Percentiles rank a stretch among this genome's conserved stretches.
These are phyloP conservation scores for Cercospora sojina DNA, from an alignment of 2,329 filamentous ascomycete species.

Conservation along the genomic window DNA sequence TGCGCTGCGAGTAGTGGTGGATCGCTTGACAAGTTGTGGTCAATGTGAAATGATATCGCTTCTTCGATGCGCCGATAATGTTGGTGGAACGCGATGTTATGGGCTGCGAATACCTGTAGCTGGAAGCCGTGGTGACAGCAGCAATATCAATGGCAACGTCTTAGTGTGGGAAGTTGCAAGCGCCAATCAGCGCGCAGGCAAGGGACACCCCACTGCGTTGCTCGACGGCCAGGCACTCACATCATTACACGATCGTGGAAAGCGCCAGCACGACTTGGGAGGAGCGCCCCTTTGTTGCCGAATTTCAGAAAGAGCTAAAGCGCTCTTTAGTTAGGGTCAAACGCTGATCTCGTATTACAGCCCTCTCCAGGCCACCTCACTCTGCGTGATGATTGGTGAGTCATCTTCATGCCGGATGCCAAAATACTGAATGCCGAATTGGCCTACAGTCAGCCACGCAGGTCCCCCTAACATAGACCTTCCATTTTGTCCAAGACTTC, in stretches of 20 bases:
- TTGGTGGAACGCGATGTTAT: not conserved
- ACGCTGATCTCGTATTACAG: not conserved
- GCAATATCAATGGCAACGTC: not conserved
- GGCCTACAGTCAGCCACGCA: not conserved
- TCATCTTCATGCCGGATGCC: not conserved
- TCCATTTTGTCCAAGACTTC: not conserved
- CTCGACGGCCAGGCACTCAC: not conserved
- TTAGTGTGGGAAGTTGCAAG: not conserved
- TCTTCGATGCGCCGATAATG: not conserved
- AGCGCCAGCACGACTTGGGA: not conserved
- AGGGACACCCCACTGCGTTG: not conserved
- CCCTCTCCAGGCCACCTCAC: not conserved
- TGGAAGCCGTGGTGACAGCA: not conserved
- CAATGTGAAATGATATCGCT: not conserved
- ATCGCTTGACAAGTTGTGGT: not conserved
- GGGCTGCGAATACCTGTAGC: not conserved
- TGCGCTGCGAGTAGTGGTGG: not conserved
- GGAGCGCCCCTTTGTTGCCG: not conserved
- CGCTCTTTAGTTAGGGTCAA: not conserved
- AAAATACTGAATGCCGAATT: not conserved
- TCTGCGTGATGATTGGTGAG: not conserved
- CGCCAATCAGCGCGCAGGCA: not conserved
- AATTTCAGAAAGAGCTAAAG: not conserved
- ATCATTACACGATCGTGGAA: not conserved
- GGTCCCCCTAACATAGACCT: not conserved